These are phyloP conservation scores for Naganishia friedmannii DNA, from an alignment of 768 basidiomycete genomes.

Conservation along the genomic window DNA sequence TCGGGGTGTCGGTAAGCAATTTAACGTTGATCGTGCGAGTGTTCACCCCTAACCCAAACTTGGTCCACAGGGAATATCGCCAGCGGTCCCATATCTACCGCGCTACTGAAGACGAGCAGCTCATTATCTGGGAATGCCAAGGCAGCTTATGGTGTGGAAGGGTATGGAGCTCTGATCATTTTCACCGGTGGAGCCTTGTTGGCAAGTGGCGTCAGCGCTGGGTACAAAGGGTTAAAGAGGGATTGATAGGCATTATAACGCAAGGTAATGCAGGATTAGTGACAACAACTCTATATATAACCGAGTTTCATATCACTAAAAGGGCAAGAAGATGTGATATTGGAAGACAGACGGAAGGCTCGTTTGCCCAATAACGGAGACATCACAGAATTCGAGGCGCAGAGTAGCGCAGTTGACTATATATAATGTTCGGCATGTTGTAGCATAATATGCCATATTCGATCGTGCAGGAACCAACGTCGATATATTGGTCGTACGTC, in stretches of 20 bases:
- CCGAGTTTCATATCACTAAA: too few relatives aligned
- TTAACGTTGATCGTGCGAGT: neutral
- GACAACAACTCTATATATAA: too few relatives aligned
- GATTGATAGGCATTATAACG: slow-evolving; percentile 19
- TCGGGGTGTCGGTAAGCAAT: slow-evolving; percentile 21
- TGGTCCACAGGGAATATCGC: slow-evolving; percentile 32
- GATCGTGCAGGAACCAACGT: too few relatives aligned
- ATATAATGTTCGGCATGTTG: too few relatives aligned
- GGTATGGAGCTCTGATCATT: slow-evolving; percentile 37
- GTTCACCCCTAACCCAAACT: neutral
- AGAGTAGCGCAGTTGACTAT: too few relatives aligned
- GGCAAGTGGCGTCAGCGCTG: slow-evolving; percentile 35
- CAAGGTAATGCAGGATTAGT: too few relatives aligned
- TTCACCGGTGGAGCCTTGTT: slow-evolving; percentile 34
- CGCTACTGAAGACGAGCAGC: slow-evolving; percentile 26
- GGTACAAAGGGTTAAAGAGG: slow-evolving; percentile 36
- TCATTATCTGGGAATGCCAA: slow-evolving; percentile 27
- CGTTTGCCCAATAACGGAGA: too few relatives aligned
- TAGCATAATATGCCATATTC: too few relatives aligned
- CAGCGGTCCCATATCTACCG: slow-evolving; percentile 35
- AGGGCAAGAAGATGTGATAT: too few relatives aligned
- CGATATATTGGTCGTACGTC: too few relatives aligned
- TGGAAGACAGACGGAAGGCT: too few relatives aligned
- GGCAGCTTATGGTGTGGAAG: slow-evolving; percentile 36
- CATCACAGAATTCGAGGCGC: too few relatives aligned